Percentiles rank a stretch among this genome's conserved stretches.
These are phyloP conservation scores for Podospora fimiseda DNA, from an alignment of 495 filamentous ascomycete genomes.

Conservation along the genomic window DNA sequence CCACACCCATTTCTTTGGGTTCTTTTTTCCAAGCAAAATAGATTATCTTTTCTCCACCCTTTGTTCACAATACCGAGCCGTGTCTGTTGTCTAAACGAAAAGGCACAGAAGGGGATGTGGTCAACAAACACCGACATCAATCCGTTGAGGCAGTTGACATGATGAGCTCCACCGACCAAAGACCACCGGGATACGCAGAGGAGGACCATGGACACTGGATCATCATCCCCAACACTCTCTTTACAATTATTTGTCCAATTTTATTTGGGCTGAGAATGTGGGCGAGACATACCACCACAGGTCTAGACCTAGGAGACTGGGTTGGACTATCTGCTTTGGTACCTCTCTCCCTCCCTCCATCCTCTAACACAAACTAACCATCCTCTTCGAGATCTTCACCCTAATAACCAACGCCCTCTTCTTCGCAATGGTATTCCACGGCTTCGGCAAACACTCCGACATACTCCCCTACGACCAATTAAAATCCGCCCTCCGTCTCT, in stretches of 20 bases:
- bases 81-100: no score
- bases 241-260: constrained; percentile 1
- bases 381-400: constrained; percentile 6
- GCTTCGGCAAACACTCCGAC: constrained; percentile 16
- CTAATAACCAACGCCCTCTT: constrained; percentile 10
- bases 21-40: not conserved
- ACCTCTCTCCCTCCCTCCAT: not conserved
- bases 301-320: constrained; percentile 21
- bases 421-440: constrained; percentile 12
- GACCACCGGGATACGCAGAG: not conserved
- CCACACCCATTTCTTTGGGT: not conserved
- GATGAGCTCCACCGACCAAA: not conserved
- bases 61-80: no score
- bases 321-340: constrained; percentile 18
- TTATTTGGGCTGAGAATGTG: constrained; percentile 9
- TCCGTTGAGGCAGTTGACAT: no score
- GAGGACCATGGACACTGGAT: constrained; percentile 9
- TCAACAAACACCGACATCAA: not conserved
- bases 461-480: not conserved
- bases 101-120: not conserved
- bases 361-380: not conserved
- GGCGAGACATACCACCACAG: constrained; percentile 8
- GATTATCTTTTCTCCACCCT: no score
- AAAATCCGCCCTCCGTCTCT: constrained; percentile 4
- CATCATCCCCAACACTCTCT: constrained; percentile 7